phyloP scores from a whole-genome alignment of 2,329 filamentous ascomycete genomes.

The Colletotrichum sublineola region DNA sequence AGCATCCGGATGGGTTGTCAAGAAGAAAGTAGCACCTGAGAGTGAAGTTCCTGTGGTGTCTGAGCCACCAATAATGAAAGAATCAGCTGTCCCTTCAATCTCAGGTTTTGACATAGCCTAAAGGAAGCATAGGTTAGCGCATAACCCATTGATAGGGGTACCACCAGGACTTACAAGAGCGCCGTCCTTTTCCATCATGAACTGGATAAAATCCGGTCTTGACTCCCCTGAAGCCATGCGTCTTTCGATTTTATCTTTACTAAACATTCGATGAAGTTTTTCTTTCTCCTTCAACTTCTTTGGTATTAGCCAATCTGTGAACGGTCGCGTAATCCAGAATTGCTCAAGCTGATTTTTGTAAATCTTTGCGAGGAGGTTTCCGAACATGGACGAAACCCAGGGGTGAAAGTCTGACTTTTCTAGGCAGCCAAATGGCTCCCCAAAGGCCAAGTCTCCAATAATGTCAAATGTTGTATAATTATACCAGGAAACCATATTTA shows the following conservation, averaged over 20 bases:
- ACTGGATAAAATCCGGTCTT: conserved; percentile 44
- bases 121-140: neutral
- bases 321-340: conserved; percentile 7
- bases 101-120: conserved; percentile 31
- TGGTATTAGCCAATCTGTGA: conserved; percentile 17
- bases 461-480: conserved; percentile 49
- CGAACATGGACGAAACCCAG: conserved; percentile 47
- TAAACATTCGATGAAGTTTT: conserved; percentile 3
- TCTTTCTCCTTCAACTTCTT: conserved; percentile 4
- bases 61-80: conserved; percentile 54
- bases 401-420: conserved; percentile 45
- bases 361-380: conserved; percentile 9
- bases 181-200: conserved; percentile 41
- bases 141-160: neutral
- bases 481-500: conserved; percentile 39
- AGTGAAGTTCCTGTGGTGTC: conserved; percentile 62
- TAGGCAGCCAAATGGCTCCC: conserved; percentile 49
- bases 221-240: conserved; percentile 39
- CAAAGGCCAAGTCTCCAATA: conserved; percentile 50
- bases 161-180: conserved; percentile 14
- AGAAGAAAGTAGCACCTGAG: conserved; percentile 55
- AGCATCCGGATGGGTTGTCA: conserved; percentile 50
- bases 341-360: conserved; percentile 22
- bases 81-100: conserved; percentile 36
- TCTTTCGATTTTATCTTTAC: conserved; percentile 14